phyloP scores from a whole-genome alignment of 768 basidiomycete species.

The Russula sp. region DNA sequence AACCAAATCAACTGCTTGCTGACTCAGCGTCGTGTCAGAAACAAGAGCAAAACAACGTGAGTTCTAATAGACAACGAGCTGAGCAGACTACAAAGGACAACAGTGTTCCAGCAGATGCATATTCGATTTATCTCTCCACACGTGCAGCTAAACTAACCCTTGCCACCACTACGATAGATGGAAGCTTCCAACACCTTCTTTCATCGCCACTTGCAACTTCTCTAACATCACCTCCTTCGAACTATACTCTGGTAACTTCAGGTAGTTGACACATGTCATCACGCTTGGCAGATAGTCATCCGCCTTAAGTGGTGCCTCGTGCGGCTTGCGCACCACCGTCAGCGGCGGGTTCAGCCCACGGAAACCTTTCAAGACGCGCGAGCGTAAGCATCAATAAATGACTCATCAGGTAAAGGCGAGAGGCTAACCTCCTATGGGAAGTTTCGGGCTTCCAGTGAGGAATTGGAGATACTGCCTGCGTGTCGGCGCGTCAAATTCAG shows the following conservation, averaged over 20 bases:
- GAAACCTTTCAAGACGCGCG: slow-evolving; percentile 58
- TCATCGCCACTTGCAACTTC: slow-evolving; percentile 79
- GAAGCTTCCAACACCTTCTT: slow-evolving; percentile 95
- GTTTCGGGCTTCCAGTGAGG: slow-evolving; percentile 93
- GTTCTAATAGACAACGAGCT: slow-evolving; percentile 1
- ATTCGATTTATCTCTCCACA: background rate
- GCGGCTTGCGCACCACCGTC: slow-evolving; percentile 95
- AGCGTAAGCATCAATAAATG: background rate
- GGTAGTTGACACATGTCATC: slow-evolving; percentile 97
- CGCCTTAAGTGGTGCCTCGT: slow-evolving; percentile 83
- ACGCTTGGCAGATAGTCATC: slow-evolving; percentile 96
- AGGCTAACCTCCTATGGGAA: slow-evolving; percentile 85
- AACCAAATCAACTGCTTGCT: background rate
- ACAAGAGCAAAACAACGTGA: background rate
- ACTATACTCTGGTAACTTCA: slow-evolving; percentile 95
- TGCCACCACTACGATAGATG: slow-evolving; percentile 85
- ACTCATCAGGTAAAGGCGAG: background rate
- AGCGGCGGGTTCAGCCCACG: slow-evolving; percentile 88
- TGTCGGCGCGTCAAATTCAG: slow-evolving; percentile 62
- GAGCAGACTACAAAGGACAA: slow-evolving; percentile 8
- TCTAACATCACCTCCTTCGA: slow-evolving; percentile 78
- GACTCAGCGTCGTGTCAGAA: background rate
- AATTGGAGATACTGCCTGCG: slow-evolving; percentile 93
- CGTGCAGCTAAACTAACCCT: background rate
- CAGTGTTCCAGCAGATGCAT: slow-evolving; percentile 2